Percentiles rank a stretch among this genome's conserved stretches.
phyloP scores from a whole-genome alignment of 2,329 filamentous ascomycete species.

The Magnaporthiopsis incrustans region DNA sequence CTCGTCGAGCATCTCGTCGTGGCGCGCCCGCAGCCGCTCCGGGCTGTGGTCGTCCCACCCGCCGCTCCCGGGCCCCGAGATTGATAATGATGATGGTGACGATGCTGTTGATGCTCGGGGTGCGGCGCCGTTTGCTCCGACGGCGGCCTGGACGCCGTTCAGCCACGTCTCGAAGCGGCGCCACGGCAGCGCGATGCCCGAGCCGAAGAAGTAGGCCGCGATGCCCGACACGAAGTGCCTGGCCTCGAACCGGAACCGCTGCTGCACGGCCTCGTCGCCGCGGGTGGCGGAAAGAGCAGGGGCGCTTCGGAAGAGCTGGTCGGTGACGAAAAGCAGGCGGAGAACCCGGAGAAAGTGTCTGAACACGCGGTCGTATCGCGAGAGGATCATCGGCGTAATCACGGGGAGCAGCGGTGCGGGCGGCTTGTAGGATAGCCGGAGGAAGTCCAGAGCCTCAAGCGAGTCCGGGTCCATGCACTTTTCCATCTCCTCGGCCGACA shows the following conservation, averaged over 20 bases:
- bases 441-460: slow-evolving; percentile 85
- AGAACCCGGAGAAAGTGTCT: slow-evolving; percentile 67
- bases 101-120: background rate
- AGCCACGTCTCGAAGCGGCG: slow-evolving; percentile 59
- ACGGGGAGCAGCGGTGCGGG: slow-evolving; percentile 63
- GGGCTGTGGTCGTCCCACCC: slow-evolving; percentile 44
- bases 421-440: slow-evolving; percentile 77
- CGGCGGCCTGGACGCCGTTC: slow-evolving; percentile 47
- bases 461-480: slow-evolving; percentile 75
- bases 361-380: slow-evolving; percentile 82
- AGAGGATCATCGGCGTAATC: slow-evolving; percentile 61
- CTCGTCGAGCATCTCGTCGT: slow-evolving; percentile 65
- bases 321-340: slow-evolving; percentile 70
- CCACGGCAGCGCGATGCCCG: slow-evolving; percentile 70
- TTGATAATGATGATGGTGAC: no score
- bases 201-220: slow-evolving; percentile 71
- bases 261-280: slow-evolving; percentile 16
- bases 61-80: slow-evolving; percentile 9
- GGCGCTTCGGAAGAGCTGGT: slow-evolving; percentile 45
- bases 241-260: slow-evolving; percentile 64
- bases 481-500: slow-evolving; percentile 70
- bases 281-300: background rate
- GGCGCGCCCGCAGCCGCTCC: slow-evolving; percentile 57
- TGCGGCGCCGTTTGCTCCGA: slow-evolving; percentile 35
- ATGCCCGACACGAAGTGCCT: slow-evolving; percentile 71